Base-by-base conservation (phyloP, 345 rosid species). In the Hirschfeldia incana region DNA sequence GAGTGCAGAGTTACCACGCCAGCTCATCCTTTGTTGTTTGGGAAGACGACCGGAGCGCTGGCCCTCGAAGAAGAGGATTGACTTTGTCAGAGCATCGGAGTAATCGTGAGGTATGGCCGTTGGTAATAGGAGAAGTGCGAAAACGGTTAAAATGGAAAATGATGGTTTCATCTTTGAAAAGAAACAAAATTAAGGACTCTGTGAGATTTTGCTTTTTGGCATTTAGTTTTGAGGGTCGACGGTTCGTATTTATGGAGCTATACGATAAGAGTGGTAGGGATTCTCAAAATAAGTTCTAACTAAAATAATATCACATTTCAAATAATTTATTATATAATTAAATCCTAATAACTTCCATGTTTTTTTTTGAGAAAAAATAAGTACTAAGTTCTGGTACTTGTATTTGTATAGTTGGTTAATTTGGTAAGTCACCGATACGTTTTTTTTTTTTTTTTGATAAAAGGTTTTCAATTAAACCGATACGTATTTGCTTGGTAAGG, bases 11-110 rank as follows among this genome's bases (percentile, higher is more conserved):
- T 86, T 73, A 21, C 86, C 80, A 0, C 98, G 89, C 98, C 99
- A 94, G 0, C 37, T 3, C 36, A 90, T 15, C 28, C 92, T 88
- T 68, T 93, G 99, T 73, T 91, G 86, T 6, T 30, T 80, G 0
- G 99, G 97, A 67, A 94, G 73, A 74, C 29, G 78, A 2, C 98
- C 99, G 1, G 99, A 94, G 42, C 99, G 87, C 61, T 94, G 99
- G 63, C 99, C 99, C 67, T 91, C 94, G 77, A 94, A 94, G 84
- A 94, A 94, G 39, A 94, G 88, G 72, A 93, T 93, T 16, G 96
- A 85, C 77, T 94, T 94, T 44, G 87, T 84, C 46, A 94, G 83
- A 59, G 98, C 98, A 10, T 90, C 96, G 3, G 42, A 59, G 78
- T 93, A 94, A 72, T 93, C 89, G 51, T 87, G 98, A 80, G 78